Evolutionary conservation across 768 basidiomycete species (phyloP).

Genomic region (Suillus alpinus): DNA sequence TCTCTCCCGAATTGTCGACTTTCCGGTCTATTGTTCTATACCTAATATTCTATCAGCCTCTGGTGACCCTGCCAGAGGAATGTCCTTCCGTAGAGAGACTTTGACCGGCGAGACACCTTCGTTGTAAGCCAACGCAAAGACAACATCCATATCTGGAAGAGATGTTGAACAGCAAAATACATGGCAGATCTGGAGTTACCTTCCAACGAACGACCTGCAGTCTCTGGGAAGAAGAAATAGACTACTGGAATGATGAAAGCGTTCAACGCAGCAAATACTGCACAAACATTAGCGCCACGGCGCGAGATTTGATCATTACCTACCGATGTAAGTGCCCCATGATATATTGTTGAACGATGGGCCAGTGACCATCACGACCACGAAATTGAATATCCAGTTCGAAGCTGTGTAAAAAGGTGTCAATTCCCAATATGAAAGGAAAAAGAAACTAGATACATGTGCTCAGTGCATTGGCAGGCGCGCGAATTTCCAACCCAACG

Average conservation of each 20-base stretch:
- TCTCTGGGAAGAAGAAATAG: constrained; percentile 63
- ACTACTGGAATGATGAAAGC: constrained; percentile 55
- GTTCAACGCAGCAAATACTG: constrained; percentile 56
- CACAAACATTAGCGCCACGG: neutral
- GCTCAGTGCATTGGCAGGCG: constrained; percentile 61
- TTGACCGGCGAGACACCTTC: constrained; percentile 44
- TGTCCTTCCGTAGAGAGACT: constrained; percentile 44
- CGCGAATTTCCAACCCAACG: constrained; percentile 57
- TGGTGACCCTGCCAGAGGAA: constrained; percentile 41
- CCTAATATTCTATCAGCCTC: constrained; percentile 37
- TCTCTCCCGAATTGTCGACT: neutral
- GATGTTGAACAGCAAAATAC: neutral
- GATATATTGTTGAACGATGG: constrained; percentile 56
- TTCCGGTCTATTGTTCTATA: constrained; percentile 8
- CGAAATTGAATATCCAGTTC: constrained; percentile 60
- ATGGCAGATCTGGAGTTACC: constrained; percentile 24
- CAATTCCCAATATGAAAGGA: neutral
- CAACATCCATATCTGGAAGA: constrained; percentile 37
- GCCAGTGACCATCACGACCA: constrained; percentile 59
- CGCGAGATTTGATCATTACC: constrained; percentile 6
- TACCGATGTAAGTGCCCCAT: constrained; percentile 60
- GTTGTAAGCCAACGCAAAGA: constrained; percentile 44
- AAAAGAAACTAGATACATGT: constrained; percentile 34
- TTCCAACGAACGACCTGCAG: constrained; percentile 56
- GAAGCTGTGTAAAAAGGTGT: constrained; percentile 17